Evolutionary conservation across 129 eudicot species (phyloP).

Genomic region (Mikania micrantha): DNA sequence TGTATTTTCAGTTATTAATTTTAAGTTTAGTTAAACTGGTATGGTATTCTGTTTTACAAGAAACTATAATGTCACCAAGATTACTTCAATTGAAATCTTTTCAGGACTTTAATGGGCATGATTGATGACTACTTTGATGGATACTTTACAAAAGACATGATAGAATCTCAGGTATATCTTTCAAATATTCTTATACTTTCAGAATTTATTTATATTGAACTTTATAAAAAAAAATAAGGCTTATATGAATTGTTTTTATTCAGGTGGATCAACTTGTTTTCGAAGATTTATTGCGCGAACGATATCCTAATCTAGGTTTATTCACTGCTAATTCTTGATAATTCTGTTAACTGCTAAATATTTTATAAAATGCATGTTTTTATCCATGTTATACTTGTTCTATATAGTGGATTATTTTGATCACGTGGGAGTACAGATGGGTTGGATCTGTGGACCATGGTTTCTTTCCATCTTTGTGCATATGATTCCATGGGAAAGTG

Average conservation of each 20-base stretch:
- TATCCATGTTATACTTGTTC: conserved; percentile 15
- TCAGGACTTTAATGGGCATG: conserved; percentile 94
- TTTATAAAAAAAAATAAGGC: neutral
- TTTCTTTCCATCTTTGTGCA: conserved; percentile 88
- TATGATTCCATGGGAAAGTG: conserved; percentile 99
- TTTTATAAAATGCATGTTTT: conserved; percentile 14
- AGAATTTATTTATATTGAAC: neutral
- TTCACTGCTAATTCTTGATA: conserved; percentile 2
- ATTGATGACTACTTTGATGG: conserved; percentile 93
- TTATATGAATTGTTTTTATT: neutral
- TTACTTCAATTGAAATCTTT: conserved; percentile 18
- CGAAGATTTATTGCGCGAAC: conserved; percentile 92
- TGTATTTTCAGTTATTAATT: neutral
- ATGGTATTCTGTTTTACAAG: conserved; percentile 4
- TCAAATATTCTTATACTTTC: neutral
- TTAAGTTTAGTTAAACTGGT: neutral
- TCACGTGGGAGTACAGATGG: conserved; percentile 88
- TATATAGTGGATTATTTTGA: conserved; percentile 85
- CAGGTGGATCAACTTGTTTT: conserved; percentile 99
- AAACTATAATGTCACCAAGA: neutral
- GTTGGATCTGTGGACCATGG: conserved; percentile 98
- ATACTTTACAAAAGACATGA: conserved; percentile 83
- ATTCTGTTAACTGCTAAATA: neutral
- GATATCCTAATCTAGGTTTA: conserved; percentile 88
- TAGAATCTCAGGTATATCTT: conserved; percentile 73